Evolutionary conservation across 352 stramenopile species (phyloP).

Genomic region (Globisporangium takayamanum): DNA sequence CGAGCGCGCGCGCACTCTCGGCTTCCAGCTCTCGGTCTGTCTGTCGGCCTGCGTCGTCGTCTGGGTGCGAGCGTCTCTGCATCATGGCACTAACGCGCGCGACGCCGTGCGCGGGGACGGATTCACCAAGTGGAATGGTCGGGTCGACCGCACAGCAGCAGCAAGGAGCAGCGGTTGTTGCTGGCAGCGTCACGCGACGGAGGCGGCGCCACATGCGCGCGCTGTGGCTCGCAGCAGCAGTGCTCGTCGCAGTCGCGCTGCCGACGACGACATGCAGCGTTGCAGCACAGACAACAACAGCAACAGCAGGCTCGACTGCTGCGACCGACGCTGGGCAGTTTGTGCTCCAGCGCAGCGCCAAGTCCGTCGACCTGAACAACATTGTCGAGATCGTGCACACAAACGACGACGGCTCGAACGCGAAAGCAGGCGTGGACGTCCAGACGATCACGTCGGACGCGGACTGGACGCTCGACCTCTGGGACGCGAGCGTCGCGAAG

Average conservation of each 20-base stretch:
- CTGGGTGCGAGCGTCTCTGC: not conserved
- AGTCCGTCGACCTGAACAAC: constrained; percentile 4
- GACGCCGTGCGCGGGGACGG: not conserved
- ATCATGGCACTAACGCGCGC: not conserved
- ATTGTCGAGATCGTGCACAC: constrained; percentile 18
- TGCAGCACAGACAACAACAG: not conserved
- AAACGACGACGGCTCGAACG: constrained; percentile 11
- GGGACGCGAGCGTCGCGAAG: constrained; percentile 17
- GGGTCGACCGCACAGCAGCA: not conserved
- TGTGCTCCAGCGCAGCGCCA: constrained; percentile 22
- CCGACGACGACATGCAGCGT: not conserved
- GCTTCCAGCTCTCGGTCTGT: not conserved
- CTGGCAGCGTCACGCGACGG: not conserved
- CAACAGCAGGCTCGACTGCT: not conserved
- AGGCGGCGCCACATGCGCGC: constrained; percentile 1
- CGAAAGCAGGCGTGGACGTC: constrained; percentile 12
- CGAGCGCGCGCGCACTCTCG: not conserved
- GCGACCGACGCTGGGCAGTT: constrained; percentile 11
- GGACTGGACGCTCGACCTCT: constrained; percentile 29
- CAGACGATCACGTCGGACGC: constrained; percentile 14
- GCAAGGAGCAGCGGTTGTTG: not conserved
- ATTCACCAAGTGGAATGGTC: not conserved
- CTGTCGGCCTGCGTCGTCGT: not conserved
- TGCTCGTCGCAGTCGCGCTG: not conserved
- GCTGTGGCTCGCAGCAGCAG: not conserved